Conservation (phyloP, 2,329 filamentous ascomycete species). For the Blastomyces silverae region DNA sequence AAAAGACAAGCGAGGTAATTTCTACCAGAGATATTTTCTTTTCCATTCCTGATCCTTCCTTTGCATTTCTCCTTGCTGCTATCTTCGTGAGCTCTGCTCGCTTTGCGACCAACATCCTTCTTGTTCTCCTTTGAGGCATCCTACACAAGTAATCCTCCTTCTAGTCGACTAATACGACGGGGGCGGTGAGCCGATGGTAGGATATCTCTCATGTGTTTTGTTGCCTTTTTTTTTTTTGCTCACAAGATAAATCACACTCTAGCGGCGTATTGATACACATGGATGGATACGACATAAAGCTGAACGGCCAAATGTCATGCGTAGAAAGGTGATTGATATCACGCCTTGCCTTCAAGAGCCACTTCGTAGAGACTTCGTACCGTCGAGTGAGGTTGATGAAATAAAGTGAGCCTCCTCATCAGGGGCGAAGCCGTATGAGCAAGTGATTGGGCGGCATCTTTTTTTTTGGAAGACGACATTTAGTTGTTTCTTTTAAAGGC, state of each 20-base stretch:
- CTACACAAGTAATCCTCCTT: background rate
- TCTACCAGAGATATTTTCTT: slow-evolving; percentile 10
- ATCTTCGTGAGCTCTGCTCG: background rate
- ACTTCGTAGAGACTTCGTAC: too few relatives aligned
- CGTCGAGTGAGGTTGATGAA: background rate
- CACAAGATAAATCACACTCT: background rate
- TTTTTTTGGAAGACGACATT: background rate
- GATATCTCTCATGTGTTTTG: background rate
- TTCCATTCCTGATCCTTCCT: background rate
- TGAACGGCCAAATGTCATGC: background rate
- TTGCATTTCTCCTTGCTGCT: background rate
- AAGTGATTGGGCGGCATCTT: background rate
- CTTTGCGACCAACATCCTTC: background rate
- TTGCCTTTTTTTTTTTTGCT: background rate
- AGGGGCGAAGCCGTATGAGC: background rate
- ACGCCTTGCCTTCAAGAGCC: background rate
- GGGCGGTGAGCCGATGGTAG: background rate
- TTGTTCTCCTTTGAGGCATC: background rate
- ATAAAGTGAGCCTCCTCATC: background rate
- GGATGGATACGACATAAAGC: background rate
- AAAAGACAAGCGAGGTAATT: background rate
- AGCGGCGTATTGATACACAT: background rate
- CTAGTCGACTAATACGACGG: background rate
- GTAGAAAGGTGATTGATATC: background rate
- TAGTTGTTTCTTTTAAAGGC: background rate